These are phyloP conservation scores for Botrytis medusae DNA, from an alignment of 2,329 filamentous ascomycete genomes.

Conservation along the genomic window DNA sequence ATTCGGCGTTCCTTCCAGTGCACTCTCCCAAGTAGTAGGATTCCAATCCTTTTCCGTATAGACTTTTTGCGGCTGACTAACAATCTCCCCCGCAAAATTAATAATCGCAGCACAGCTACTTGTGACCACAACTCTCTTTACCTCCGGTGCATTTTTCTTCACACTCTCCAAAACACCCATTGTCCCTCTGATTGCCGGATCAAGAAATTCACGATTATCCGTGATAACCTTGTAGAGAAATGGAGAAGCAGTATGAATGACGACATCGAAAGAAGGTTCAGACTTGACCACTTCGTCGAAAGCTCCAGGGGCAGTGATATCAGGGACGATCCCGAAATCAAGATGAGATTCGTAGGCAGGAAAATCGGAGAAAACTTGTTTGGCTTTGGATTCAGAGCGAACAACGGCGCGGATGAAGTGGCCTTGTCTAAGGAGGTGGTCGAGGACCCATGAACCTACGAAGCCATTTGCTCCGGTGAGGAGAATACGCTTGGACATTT, in stretches of 20 bases:
- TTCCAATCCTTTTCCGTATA: slow-evolving; percentile 57
- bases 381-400: slow-evolving; percentile 47
- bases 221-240: slow-evolving; percentile 40
- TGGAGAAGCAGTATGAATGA: slow-evolving; percentile 70
- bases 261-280: slow-evolving; percentile 52
- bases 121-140: slow-evolving; percentile 69
- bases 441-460: slow-evolving; percentile 37
- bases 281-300: slow-evolving; percentile 63
- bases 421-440: slow-evolving; percentile 32
- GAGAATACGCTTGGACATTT: slow-evolving; percentile 34
- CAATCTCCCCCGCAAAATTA: slow-evolving; percentile 29
- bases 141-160: slow-evolving; percentile 54
- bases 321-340: slow-evolving; percentile 60
- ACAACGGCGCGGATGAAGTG: slow-evolving; percentile 45
- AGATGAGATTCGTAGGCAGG: slow-evolving; percentile 35
- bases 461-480: slow-evolving; percentile 40
- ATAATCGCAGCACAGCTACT: slow-evolving; percentile 39
- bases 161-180: slow-evolving; percentile 72
- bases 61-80: slow-evolving; percentile 18
- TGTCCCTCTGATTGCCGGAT: slow-evolving; percentile 57
- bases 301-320: slow-evolving; percentile 67
- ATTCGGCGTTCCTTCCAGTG: slow-evolving; percentile 37
- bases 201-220: slow-evolving; percentile 45
- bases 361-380: slow-evolving; percentile 44
- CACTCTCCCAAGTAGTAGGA: slow-evolving; percentile 50